Evolutionary conservation across 306 rosid species (phyloP).

Genomic region (Rosa multiflora): DNA sequence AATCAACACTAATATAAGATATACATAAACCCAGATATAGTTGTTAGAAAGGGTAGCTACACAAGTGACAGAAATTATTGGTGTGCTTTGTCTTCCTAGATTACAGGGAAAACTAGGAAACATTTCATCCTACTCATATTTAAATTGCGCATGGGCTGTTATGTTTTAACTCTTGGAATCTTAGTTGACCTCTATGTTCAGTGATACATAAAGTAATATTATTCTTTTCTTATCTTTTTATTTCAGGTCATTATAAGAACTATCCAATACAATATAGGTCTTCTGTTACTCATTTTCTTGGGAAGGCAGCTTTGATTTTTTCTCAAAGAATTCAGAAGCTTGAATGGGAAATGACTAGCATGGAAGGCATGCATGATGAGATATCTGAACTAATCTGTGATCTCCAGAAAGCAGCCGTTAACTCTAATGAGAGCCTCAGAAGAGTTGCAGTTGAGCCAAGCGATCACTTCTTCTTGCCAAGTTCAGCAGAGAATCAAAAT

Average conservation of each 20-base stretch:
- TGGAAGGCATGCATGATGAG: slow-evolving; percentile 48
- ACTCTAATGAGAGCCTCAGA: slow-evolving; percentile 64
- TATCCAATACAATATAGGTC: slow-evolving; percentile 61
- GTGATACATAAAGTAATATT: neutral
- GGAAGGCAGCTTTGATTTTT: slow-evolving; percentile 50
- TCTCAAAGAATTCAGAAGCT: slow-evolving; percentile 42
- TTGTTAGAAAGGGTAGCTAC: neutral
- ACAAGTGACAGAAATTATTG: neutral
- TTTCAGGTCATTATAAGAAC: slow-evolving; percentile 56
- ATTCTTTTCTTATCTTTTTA: slow-evolving; percentile 3
- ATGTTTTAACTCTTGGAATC: neutral
- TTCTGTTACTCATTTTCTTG: slow-evolving; percentile 56
- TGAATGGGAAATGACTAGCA: slow-evolving; percentile 42
- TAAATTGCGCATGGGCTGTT: neutral
- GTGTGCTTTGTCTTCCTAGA: neutral
- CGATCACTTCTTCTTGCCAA: slow-evolving; percentile 69
- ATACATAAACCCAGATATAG: neutral
- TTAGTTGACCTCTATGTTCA: slow-evolving; percentile 2
- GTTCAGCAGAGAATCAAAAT: slow-evolving; percentile 44
- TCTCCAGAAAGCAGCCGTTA: slow-evolving; percentile 63
- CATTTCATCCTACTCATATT: neutral
- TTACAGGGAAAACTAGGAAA: neutral
- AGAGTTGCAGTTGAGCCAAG: slow-evolving; percentile 65
- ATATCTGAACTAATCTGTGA: slow-evolving; percentile 64
- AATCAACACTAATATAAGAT: too few species aligned